Evolutionary conservation across 2,329 filamentous ascomycete species (phyloP).

Genomic region (Xylaria sp.): DNA sequence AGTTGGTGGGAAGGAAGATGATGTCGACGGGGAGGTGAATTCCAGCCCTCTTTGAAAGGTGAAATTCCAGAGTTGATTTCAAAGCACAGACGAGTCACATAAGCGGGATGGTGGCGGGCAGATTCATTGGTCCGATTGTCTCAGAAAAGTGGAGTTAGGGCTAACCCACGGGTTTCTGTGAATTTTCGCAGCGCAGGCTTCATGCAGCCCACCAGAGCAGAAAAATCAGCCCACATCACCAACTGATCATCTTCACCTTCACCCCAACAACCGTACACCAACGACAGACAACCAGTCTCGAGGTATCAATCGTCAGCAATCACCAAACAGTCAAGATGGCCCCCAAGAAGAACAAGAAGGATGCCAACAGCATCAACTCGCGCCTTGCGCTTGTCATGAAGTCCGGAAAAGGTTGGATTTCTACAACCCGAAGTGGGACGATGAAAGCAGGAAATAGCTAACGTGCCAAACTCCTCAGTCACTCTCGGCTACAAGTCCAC

Average conservation of each 20-base stretch:
- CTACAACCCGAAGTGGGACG: slow-evolving; percentile 49
- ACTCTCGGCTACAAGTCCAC: slow-evolving; percentile 87
- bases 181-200: slow-evolving; percentile 7
- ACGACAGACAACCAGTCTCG: slow-evolving; percentile 6
- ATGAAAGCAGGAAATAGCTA: slow-evolving; percentile 64
- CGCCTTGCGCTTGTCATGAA: slow-evolving; percentile 50
- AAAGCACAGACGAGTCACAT: slow-evolving; percentile 49
- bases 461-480: slow-evolving; percentile 57
- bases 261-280: slow-evolving; percentile 7
- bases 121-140: slow-evolving; percentile 25
- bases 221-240: slow-evolving; percentile 3
- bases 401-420: slow-evolving; percentile 61
- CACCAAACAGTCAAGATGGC: slow-evolving; percentile 64
- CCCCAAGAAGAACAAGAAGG: slow-evolving; percentile 82
- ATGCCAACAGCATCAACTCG: slow-evolving; percentile 70
- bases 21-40: slow-evolving; percentile 33
- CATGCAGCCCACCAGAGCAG: slow-evolving; percentile 14
- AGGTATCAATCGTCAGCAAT: slow-evolving; percentile 37
- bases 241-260: slow-evolving; percentile 12
- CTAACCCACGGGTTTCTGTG: slow-evolving; percentile 23
- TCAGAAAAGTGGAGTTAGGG: slow-evolving; percentile 44
- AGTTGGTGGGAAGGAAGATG: slow-evolving; percentile 41
- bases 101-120: slow-evolving; percentile 18
- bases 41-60: slow-evolving; percentile 39
- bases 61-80: slow-evolving; percentile 52